Conservation (phyloP, 1,284 basidiomycete species). For the Singerocomus inundabilis region DNA sequence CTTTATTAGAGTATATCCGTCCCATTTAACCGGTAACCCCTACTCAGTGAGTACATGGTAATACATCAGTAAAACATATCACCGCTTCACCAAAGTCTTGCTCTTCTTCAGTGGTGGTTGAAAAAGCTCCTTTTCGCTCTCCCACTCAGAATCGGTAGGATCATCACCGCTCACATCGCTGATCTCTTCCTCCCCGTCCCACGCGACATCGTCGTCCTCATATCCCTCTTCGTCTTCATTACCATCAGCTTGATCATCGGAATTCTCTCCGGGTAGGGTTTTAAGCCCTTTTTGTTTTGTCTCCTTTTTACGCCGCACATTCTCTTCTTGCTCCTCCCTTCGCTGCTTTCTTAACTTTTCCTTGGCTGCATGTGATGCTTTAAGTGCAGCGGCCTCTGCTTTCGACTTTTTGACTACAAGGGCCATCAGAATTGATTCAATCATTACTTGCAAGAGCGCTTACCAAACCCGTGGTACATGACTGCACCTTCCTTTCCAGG, state of each 20-base stretch:
- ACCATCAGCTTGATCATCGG: conserved; percentile 31
- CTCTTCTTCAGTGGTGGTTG: conserved; percentile 41
- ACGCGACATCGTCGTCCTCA: conserved; percentile 46
- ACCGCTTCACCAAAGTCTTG: conserved; percentile 39
- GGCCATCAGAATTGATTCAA: conserved; percentile 9
- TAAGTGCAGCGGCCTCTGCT: conserved; percentile 63
- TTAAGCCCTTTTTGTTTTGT: conserved; percentile 36
- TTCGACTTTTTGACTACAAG: conserved; percentile 78
- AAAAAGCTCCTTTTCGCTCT: conserved; percentile 37
- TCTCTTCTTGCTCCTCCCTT: conserved; percentile 83
- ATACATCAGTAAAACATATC: conserved; percentile 12
- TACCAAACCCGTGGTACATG: conserved; percentile 90
- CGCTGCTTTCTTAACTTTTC: conserved; percentile 73
- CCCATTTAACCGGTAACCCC: background rate
- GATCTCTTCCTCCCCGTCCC: conserved; percentile 66
- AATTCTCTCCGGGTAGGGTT: conserved; percentile 31
- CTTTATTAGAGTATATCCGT: conserved; percentile 10
- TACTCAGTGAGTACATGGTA: conserved; percentile 12
- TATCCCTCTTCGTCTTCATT: conserved; percentile 41
- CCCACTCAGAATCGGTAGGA: conserved; percentile 40
- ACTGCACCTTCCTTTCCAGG: conserved; percentile 88
- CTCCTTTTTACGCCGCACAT: conserved; percentile 77
- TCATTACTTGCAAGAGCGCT: conserved; percentile 28
- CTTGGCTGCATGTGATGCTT: conserved; percentile 73
- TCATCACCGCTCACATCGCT: conserved; percentile 57